Percentiles rank a stretch among this genome's conserved stretches.
Conservation (phyloP, 169 alveolate species). For the Plasmodium vivax region DNA sequence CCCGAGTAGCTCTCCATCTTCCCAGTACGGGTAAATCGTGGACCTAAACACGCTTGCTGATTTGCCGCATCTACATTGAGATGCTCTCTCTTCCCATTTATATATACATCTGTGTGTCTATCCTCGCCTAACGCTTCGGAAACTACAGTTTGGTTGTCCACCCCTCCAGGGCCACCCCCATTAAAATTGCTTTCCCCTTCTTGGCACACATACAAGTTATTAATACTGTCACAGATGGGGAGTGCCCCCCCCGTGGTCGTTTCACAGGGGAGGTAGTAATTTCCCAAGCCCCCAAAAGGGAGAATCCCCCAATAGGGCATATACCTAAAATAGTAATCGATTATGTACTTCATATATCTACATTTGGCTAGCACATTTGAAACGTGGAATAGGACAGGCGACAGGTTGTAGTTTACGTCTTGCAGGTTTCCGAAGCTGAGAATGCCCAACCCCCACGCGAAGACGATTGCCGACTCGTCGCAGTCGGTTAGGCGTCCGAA, state of each 20-base stretch:
- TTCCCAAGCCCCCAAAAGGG: background rate
- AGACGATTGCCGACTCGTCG: constrained; percentile 31
- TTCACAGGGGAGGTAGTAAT: background rate
- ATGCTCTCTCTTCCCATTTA: background rate
- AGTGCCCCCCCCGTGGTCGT: background rate
- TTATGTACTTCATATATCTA: constrained; percentile 10
- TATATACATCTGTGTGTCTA: background rate
- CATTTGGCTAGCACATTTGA: constrained; percentile 27
- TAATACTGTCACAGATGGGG: background rate
- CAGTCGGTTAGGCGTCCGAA: background rate
- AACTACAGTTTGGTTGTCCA: background rate
- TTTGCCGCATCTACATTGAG: background rate
- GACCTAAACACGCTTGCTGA: background rate
- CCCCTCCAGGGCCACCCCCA: background rate
- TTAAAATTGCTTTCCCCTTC: background rate
- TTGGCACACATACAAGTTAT: background rate
- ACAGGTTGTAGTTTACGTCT: constrained; percentile 46
- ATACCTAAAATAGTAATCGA: background rate
- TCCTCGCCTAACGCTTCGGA: background rate
- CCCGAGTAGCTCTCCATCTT: background rate
- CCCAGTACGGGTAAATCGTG: background rate
- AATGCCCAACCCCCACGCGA: constrained; percentile 62
- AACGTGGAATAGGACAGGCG: constrained; percentile 31
- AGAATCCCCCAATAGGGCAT: background rate
- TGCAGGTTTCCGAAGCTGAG: constrained; percentile 37